Evolutionary conservation across 2,329 filamentous ascomycete genomes (phyloP).

Genomic region (Penicillium hesseltinei): DNA sequence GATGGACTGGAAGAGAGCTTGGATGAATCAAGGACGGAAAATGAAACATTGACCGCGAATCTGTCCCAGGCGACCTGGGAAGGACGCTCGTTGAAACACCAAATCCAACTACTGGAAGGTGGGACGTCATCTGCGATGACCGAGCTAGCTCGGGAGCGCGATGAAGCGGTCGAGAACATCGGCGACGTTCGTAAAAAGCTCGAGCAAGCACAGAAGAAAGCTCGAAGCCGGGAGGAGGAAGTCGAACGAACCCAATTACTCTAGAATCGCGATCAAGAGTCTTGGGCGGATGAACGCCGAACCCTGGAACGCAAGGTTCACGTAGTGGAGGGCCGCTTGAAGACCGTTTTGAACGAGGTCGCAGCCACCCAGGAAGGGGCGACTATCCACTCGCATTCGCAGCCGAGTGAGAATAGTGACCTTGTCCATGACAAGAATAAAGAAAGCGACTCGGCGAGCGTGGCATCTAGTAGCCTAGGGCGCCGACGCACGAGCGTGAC

Average conservation of each 20-base stretch:
- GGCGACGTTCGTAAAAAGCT: conserved; percentile 73
- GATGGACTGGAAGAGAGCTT: conserved; percentile 77
- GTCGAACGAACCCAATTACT: conserved; percentile 72
- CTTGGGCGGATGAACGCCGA: conserved; percentile 80
- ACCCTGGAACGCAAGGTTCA: conserved; percentile 81
- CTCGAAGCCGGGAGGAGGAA: conserved; percentile 78
- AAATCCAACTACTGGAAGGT: conserved; percentile 81
- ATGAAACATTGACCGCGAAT: conserved; percentile 65
- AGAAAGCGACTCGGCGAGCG: conserved; percentile 67
- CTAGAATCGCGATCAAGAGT: conserved; percentile 80
- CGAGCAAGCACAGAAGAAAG: conserved; percentile 73
- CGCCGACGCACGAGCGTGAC: conserved; percentile 60
- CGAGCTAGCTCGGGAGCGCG: conserved; percentile 79
- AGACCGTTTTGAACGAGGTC: conserved; percentile 81
- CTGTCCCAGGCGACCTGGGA: conserved; percentile 69
- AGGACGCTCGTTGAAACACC: conserved; percentile 74
- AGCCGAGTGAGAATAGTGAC: conserved; percentile 61
- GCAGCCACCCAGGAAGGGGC: conserved; percentile 43
- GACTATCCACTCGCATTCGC: conserved; percentile 27
- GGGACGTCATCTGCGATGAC: conserved; percentile 82
- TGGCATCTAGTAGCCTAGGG: conserved; percentile 65
- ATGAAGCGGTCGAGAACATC: conserved; percentile 72
- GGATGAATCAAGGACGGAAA: conserved; percentile 69
- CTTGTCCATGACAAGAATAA: conserved; percentile 58
- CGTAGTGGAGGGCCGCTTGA: conserved; percentile 82